These are phyloP conservation scores for Vinca minor DNA, from an alignment of 257 asterid species.

Conservation along the genomic window DNA sequence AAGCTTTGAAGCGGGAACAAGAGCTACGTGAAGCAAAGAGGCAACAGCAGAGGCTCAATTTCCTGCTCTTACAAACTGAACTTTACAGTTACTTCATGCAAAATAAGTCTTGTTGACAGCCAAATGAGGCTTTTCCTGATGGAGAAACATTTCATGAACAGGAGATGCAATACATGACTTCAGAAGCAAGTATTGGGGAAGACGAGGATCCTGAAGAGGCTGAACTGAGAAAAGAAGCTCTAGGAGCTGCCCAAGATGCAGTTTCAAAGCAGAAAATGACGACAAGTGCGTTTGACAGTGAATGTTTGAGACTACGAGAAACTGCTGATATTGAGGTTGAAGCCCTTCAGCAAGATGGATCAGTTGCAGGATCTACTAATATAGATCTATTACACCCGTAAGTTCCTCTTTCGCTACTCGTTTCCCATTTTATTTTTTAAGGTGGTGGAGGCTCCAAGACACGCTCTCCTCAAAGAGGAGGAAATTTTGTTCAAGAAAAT, in stretches of 20 bases:
- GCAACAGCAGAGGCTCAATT: constrained; percentile 97
- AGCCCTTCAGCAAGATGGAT: constrained; percentile 57
- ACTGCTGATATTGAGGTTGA: constrained; percentile 56
- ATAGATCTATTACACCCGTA: constrained; percentile 95
- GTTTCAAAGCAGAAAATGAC: constrained; percentile 95
- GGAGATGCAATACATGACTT: constrained; percentile 37
- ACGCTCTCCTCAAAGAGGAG: neutral
- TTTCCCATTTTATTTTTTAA: neutral
- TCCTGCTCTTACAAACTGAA: constrained; percentile 93
- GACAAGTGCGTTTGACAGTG: constrained; percentile 77
- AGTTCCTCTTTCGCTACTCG: constrained; percentile 21
- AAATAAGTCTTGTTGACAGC: constrained; percentile 61
- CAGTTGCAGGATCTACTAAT: constrained; percentile 57
- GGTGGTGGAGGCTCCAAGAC: constrained; percentile 1
- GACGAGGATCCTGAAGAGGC: constrained; percentile 94
- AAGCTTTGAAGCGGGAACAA: constrained; percentile 96
- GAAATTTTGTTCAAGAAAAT: neutral
- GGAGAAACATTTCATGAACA: constrained; percentile 45
- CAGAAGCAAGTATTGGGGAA: constrained; percentile 52
- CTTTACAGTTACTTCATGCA: constrained; percentile 99
- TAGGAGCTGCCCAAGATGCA: constrained; percentile 97
- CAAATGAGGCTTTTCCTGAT: constrained; percentile 44
- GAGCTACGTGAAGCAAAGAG: constrained; percentile 98
- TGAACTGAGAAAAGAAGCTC: constrained; percentile 86
- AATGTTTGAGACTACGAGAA: constrained; percentile 62